Percentiles rank a stretch among this genome's conserved stretches.
Evolutionary conservation across 2,329 filamentous ascomycete genomes (phyloP).

Genomic region (Xylariales sp.): DNA sequence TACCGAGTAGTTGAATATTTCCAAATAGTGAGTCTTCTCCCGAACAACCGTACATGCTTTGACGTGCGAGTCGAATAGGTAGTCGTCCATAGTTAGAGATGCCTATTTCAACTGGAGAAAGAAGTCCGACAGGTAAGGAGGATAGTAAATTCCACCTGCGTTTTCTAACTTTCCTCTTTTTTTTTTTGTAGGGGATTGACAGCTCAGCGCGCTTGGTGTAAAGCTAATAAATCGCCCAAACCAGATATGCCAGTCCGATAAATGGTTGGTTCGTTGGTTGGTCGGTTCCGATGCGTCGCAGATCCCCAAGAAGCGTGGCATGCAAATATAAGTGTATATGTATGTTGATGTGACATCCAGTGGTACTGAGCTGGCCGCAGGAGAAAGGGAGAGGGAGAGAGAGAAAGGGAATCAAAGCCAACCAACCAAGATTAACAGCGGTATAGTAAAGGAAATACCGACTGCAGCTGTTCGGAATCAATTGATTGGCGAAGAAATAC

Average conservation of each 20-base stretch:
- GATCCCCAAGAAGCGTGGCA: slow-evolving; percentile 27
- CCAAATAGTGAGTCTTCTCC: slow-evolving; percentile 66
- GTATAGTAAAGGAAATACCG: neutral
- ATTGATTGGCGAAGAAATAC: slow-evolving; percentile 36
- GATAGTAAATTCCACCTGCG: neutral
- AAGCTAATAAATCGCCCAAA: slow-evolving; percentile 7
- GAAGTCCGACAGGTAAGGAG: slow-evolving; percentile 8
- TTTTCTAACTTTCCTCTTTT: neutral
- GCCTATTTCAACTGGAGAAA: slow-evolving; percentile 9
- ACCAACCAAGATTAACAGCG: slow-evolving; percentile 14
- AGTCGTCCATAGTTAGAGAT: slow-evolving; percentile 65
- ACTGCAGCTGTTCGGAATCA: slow-evolving; percentile 1
- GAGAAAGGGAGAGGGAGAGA: neutral
- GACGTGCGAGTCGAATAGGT: slow-evolving; percentile 65
- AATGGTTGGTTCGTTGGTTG: slow-evolving; percentile 22
- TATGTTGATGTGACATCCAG: neutral
- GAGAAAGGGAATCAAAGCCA: neutral
- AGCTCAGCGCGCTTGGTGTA: slow-evolving; percentile 25
- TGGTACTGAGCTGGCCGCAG: neutral
- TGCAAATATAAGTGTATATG: slow-evolving; percentile 16
- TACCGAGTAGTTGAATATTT: slow-evolving; percentile 71
- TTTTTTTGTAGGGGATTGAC: slow-evolving; percentile 14
- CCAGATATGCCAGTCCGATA: neutral
- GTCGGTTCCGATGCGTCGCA: slow-evolving; percentile 18
- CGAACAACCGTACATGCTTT: slow-evolving; percentile 59